Evolutionary conservation across 176 grass and related monocot species (phyloP).

Genomic region (Lolium multiflorum): DNA sequence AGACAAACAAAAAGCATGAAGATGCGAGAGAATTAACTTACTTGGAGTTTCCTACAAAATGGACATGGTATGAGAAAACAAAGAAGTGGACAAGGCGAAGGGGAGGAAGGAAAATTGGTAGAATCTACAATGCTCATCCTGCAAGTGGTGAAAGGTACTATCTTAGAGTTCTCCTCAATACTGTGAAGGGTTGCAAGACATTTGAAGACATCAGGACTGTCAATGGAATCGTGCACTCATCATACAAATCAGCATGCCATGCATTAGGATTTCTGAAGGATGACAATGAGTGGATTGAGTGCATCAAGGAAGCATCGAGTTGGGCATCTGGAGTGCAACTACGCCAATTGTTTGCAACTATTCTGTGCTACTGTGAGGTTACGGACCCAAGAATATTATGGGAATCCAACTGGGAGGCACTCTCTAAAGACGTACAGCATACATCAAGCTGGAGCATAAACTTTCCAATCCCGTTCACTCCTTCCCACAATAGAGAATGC

Average conservation of each 20-base stretch:
- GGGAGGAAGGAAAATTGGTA: not conserved
- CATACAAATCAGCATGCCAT: constrained; percentile 48
- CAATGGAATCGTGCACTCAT: not conserved
- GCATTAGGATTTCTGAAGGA: constrained; percentile 42
- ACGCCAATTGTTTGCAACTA: constrained; percentile 35
- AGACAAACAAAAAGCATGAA: constrained; percentile 17
- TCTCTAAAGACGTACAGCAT: not conserved
- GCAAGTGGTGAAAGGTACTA: constrained; percentile 36
- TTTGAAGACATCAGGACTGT: constrained; percentile 44
- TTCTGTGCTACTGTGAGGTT: constrained; percentile 24
- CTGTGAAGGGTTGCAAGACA: not conserved
- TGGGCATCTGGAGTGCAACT: constrained; percentile 23
- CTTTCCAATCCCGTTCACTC: not conserved
- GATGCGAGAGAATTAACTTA: constrained; percentile 44
- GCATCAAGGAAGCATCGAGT: constrained; percentile 29
- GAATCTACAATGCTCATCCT: constrained; percentile 34
- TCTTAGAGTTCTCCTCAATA: constrained; percentile 41
- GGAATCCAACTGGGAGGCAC: constrained; percentile 23
- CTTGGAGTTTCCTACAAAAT: constrained; percentile 26
- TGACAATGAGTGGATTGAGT: constrained; percentile 21
- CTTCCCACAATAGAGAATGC: not conserved
- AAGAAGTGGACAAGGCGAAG: not conserved
- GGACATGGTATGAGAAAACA: constrained; percentile 25
- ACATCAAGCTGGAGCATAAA: not conserved
- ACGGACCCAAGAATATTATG: constrained; percentile 13